These are phyloP conservation scores for Kitagawia praeruptora DNA, from an alignment of 129 eudicot species.

Conservation along the genomic window DNA sequence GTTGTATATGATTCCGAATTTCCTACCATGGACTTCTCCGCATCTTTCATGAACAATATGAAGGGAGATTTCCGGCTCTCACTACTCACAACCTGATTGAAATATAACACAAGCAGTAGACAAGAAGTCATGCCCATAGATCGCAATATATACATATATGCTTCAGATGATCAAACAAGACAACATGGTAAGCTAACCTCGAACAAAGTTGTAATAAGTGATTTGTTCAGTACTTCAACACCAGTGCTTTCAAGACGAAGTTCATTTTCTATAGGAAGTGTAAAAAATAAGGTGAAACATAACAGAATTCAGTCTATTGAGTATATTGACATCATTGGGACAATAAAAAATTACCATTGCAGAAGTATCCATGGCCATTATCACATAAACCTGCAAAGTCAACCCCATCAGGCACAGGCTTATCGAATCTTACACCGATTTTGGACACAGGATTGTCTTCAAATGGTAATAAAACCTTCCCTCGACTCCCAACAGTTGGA, in stretches of 20 bases:
- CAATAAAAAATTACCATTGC: slow-evolving; percentile 54
- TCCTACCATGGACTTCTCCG: slow-evolving; percentile 83
- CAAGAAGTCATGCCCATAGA: background rate
- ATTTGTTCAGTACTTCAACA: slow-evolving; percentile 61
- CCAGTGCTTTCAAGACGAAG: slow-evolving; percentile 63
- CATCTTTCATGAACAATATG: slow-evolving; percentile 83
- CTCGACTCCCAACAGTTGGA: slow-evolving; percentile 69
- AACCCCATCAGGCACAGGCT: slow-evolving; percentile 62
- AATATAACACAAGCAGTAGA: background rate
- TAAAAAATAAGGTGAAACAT: slow-evolving; percentile 29
- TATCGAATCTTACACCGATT: slow-evolving; percentile 84
- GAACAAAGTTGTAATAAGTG: slow-evolving; percentile 59
- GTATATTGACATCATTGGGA: background rate
- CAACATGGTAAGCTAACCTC: slow-evolving; percentile 39
- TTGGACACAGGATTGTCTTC: slow-evolving; percentile 64
- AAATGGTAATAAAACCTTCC: slow-evolving; percentile 72
- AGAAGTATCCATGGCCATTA: slow-evolving; percentile 71
- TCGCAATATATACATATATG: background rate
- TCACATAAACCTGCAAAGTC: slow-evolving; percentile 79
- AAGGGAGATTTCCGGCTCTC: slow-evolving; percentile 76
- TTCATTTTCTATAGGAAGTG: slow-evolving; percentile 56
- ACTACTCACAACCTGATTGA: slow-evolving; percentile 41
- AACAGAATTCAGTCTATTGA: slow-evolving; percentile 9
- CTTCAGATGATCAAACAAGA: slow-evolving; percentile 1
- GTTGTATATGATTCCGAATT: slow-evolving; percentile 58